These are phyloP conservation scores for Rhododendron kiyosumense DNA, from an alignment of 148 eudicot species.

Conservation along the genomic window DNA sequence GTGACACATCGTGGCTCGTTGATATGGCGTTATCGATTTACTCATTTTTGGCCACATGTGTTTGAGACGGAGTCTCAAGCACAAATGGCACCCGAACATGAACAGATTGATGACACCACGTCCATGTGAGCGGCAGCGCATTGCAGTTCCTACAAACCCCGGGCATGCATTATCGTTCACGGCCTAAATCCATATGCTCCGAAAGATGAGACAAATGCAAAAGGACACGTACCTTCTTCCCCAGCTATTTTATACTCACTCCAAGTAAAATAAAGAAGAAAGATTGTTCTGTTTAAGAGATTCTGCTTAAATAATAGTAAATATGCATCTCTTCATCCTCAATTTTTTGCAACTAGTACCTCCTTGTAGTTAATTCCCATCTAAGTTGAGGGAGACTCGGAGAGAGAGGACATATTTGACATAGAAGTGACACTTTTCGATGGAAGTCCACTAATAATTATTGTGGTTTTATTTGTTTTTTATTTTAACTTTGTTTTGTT, in stretches of 20 bases:
- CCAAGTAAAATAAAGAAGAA: background rate
- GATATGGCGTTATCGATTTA: too few species aligned
- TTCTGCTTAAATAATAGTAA: background rate
- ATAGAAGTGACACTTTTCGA: too few species aligned
- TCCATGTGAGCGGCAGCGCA: too few species aligned
- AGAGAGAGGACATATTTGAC: background rate
- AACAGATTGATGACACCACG: too few species aligned
- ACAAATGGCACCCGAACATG: too few species aligned
- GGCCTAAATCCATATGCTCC: background rate
- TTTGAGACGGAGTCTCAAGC: too few species aligned
- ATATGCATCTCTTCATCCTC: background rate
- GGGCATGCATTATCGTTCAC: background rate
- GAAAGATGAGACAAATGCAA: background rate
- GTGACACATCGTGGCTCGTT: too few species aligned
- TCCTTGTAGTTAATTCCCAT: background rate
- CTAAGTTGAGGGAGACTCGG: background rate
- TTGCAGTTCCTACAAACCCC: background rate
- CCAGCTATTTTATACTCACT: background rate
- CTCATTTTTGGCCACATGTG: too few species aligned
- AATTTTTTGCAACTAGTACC: background rate
- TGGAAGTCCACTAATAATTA: too few species aligned
- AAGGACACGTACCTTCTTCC: background rate
- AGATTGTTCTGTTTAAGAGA: background rate
- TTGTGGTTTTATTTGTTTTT: too few species aligned
- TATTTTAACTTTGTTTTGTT: too few species aligned